Evolutionary conservation across 192 early-diverging fungal species (phyloP).

Genomic region (Coemansia javaensis): DNA sequence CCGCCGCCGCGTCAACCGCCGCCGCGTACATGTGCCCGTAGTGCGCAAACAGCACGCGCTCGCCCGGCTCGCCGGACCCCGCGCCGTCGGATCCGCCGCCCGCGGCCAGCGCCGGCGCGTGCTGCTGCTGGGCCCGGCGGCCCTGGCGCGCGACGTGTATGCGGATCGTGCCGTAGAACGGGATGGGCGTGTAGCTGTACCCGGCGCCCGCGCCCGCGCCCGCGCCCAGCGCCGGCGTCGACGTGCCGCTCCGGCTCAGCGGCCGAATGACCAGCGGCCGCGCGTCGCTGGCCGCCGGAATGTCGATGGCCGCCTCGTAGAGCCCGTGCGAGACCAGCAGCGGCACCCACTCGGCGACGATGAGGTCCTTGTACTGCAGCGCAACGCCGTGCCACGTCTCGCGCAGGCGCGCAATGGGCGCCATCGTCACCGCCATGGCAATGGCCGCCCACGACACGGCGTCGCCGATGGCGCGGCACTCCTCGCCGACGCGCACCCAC

Average conservation of each 20-base stretch:
- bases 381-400: conserved; percentile 67
- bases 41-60: conserved; percentile 41
- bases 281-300: conserved; percentile 2
- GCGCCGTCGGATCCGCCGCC: conserved; percentile 3
- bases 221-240: too few relatives aligned
- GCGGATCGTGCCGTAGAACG: conserved; percentile 62
- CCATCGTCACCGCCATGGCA: conserved; percentile 63
- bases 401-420: conserved; percentile 59
- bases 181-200: conserved; percentile 40
- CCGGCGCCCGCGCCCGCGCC: conserved; percentile 7
- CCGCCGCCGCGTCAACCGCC: conserved; percentile 21
- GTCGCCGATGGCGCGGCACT: conserved; percentile 55
- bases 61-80: conserved; percentile 11
- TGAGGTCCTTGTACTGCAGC: conserved; percentile 42
- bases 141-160: conserved; percentile 44
- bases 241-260: conserved; percentile 11
- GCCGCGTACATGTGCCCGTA: conserved; percentile 33
- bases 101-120: conserved; percentile 11
- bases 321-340: conserved; percentile 54
- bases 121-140: conserved; percentile 14
- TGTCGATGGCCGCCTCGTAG: conserved; percentile 45
- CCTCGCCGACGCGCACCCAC: conserved; percentile 64
- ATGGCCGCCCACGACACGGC: conserved; percentile 62
- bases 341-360: conserved; percentile 58
- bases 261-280: conserved; percentile 32